These are phyloP conservation scores for Aspergillus thermomutatus DNA, from an alignment of 2,329 filamentous ascomycete species.

Conservation along the genomic window DNA sequence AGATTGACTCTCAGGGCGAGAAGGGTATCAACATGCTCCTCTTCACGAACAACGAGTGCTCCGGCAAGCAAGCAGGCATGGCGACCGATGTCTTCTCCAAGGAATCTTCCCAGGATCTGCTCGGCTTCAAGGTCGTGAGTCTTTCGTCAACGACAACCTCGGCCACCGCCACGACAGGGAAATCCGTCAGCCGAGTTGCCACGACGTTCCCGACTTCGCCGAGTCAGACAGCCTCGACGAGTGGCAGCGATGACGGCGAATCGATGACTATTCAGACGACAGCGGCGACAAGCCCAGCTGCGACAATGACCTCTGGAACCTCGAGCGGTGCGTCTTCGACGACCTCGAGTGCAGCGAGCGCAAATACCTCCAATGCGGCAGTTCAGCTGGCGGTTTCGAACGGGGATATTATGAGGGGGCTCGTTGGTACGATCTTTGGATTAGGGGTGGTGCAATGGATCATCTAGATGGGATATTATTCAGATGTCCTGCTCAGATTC, in stretches of 20 bases:
- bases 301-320: not conserved
- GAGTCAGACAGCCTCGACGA: not conserved
- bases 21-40: slow-evolving; percentile 12
- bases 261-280: not conserved
- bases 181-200: not conserved
- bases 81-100: slow-evolving; percentile 8
- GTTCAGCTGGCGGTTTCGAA: not conserved
- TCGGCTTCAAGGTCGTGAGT: slow-evolving; percentile 11
- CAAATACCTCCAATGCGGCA: not conserved
- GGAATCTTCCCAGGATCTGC: slow-evolving; percentile 1
- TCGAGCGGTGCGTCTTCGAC: not conserved
- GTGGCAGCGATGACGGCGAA: not conserved
- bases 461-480: not conserved
- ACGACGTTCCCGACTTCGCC: not conserved
- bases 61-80: slow-evolving; percentile 1
- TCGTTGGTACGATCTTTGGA: not conserved
- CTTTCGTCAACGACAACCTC: not conserved
- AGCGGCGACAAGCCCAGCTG: not conserved
- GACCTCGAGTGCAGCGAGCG: not conserved
- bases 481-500: too few relatives aligned
- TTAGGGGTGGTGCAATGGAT: not conserved
- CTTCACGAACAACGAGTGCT: slow-evolving; percentile 7
- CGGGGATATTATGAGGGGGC: not conserved
- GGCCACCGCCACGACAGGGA: not conserved
- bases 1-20: slow-evolving; percentile 9